Evolutionary conservation across 768 basidiomycete species (phyloP).

Genomic region (Agrocybe chaxingu): DNA sequence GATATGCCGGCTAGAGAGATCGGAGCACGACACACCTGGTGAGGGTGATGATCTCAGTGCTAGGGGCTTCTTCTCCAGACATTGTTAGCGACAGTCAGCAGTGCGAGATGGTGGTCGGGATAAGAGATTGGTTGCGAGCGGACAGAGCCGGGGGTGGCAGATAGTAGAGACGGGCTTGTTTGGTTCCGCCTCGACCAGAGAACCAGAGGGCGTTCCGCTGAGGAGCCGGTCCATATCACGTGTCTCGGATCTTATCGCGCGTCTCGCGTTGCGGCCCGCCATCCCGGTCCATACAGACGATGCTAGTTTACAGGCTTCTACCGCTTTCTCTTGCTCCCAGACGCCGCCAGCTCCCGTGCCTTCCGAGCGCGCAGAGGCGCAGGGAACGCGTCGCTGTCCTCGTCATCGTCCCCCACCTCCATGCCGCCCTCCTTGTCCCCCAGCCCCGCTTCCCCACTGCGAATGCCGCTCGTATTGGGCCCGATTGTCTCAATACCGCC

Average conservation of each 20-base stretch:
- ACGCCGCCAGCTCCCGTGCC: conserved; percentile 48
- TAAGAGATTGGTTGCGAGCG: conserved; percentile 11
- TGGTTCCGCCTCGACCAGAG: conserved; percentile 4
- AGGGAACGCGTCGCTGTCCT: conserved; percentile 74
- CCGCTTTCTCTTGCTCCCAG: conserved; percentile 66
- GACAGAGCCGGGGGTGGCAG: conserved; percentile 21
- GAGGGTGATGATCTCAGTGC: conserved; percentile 88
- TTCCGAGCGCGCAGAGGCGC: conserved; percentile 69
- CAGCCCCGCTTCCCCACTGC: conserved; percentile 28
- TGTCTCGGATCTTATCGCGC: conserved; percentile 25
- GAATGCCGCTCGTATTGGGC: conserved; percentile 62
- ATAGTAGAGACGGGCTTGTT: conserved; percentile 1
- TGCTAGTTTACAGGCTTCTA: conserved; percentile 28
- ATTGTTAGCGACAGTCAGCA: conserved; percentile 25
- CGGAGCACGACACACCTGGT: conserved; percentile 59
- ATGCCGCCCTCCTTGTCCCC: conserved; percentile 16
- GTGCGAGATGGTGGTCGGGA: conserved; percentile 16
- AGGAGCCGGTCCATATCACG: conserved; percentile 20
- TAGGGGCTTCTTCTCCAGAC: conserved; percentile 65
- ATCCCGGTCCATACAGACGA: conserved; percentile 9
- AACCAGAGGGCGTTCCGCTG: conserved; percentile 2
- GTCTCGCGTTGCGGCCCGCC: conserved; percentile 11
- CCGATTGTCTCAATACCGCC: conserved; percentile 47
- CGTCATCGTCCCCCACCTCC: conserved; percentile 47
- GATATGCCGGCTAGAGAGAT: conserved; percentile 3